phyloP scores from a whole-genome alignment of 257 asterid species.

The Solanum corneliomulleri region DNA sequence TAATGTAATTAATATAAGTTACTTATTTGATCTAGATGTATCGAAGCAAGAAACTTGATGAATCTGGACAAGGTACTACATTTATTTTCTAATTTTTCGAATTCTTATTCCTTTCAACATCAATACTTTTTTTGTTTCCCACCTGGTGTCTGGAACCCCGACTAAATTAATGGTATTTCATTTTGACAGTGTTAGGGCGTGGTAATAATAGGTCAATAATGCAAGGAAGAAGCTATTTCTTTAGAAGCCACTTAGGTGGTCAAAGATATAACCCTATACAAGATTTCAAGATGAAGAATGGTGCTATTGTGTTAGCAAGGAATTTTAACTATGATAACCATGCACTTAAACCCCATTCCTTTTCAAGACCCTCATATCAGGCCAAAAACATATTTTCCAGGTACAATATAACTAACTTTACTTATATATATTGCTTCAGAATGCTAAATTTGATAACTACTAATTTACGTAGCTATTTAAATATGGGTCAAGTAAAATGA shows the following conservation, averaged over 20 bases:
- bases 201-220: conserved; percentile 22
- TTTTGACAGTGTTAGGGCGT: conserved; percentile 54
- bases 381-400: conserved; percentile 24
- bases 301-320: conserved; percentile 35
- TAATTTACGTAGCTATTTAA: too few species aligned
- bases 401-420: conserved; percentile 7
- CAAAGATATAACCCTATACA: conserved; percentile 36
- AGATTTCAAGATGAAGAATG: conserved; percentile 43
- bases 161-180: neutral
- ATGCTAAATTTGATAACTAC: neutral
- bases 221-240: conserved; percentile 31
- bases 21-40: conserved; percentile 51
- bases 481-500: neutral
- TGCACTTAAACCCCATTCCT: neutral
- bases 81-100: neutral
- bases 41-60: conserved; percentile 83
- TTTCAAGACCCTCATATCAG: conserved; percentile 3
- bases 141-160: neutral
- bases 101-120: neutral
- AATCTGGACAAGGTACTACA: conserved; percentile 62
- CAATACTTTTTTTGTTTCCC: too few species aligned
- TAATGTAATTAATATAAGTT: neutral
- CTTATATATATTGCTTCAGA: neutral
- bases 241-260: neutral
- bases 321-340: conserved; percentile 6